These are phyloP conservation scores for Lecanosticta acicola DNA, from an alignment of 2,329 filamentous ascomycete species.

Conservation along the genomic window DNA sequence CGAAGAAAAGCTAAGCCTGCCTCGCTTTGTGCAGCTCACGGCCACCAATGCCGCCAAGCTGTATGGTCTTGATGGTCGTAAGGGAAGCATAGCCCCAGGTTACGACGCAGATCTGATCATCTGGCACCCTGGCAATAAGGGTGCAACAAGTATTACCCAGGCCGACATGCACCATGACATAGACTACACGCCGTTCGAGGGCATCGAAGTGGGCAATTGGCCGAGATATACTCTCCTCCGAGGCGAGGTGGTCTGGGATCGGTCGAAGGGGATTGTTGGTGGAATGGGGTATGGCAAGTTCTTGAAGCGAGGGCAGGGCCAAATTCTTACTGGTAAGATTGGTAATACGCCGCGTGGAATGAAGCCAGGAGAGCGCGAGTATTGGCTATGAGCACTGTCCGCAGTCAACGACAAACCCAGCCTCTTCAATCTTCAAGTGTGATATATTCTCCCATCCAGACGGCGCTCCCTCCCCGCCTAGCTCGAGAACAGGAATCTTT, in stretches of 20 bases:
- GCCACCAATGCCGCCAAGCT: constrained; percentile 41
- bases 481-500: too few relatives aligned
- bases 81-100: constrained; percentile 39
- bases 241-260: constrained; percentile 55
- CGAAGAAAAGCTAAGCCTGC: constrained; percentile 27
- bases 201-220: constrained; percentile 53
- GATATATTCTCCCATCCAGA: too few relatives aligned
- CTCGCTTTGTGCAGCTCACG: constrained; percentile 43
- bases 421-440: too few relatives aligned
- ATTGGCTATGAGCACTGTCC: constrained; percentile 18
- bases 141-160: constrained; percentile 32
- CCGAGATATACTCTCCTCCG: constrained; percentile 56
- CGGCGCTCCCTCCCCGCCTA: too few relatives aligned
- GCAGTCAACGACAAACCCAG: not conserved
- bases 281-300: constrained; percentile 32
- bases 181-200: constrained; percentile 60
- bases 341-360: constrained; percentile 30
- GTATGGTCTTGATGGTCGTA: constrained; percentile 38
- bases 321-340: constrained; percentile 27
- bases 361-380: constrained; percentile 27
- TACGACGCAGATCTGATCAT: constrained; percentile 43
- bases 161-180: constrained; percentile 54
- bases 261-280: constrained; percentile 44
- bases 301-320: constrained; percentile 34
- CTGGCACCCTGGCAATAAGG: constrained; percentile 34